phyloP scores from a whole-genome alignment of 306 rosid genomes.

The Astragalus glycyphyllos region DNA sequence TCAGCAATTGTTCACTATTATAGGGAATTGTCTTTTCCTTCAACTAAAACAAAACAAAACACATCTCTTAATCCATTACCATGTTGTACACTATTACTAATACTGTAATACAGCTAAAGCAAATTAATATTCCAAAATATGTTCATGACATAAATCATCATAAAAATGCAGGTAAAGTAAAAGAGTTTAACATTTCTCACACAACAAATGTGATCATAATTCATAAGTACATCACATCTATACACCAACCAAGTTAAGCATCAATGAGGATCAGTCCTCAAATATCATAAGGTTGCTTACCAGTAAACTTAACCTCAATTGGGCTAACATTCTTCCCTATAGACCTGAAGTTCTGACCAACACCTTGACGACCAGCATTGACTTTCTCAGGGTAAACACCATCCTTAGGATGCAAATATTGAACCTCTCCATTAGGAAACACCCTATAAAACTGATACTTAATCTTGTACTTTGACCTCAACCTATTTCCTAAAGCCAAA shows the following conservation, averaged over 20 bases:
- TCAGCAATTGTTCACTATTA: too few species aligned
- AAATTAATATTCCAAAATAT: conserved; percentile 1
- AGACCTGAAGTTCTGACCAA: conserved; percentile 85
- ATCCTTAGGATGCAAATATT: conserved; percentile 95
- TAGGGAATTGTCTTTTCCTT: too few species aligned
- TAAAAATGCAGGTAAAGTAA: neutral
- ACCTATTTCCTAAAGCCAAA: conserved; percentile 91
- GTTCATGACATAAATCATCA: neutral
- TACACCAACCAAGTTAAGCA: neutral
- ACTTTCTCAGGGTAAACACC: conserved; percentile 99
- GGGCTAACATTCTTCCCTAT: conserved; percentile 92
- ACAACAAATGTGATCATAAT: conserved; percentile 1
- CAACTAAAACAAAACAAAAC: too few species aligned
- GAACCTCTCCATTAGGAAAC: conserved; percentile 95
- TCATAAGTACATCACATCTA: neutral
- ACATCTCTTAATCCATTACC: too few species aligned
- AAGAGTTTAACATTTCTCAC: conserved; percentile 24
- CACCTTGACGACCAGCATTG: conserved; percentile 91
- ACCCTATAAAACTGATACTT: conserved; percentile 98
- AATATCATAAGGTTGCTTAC: conserved; percentile 77
- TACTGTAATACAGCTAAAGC: neutral
- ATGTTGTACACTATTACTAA: neutral
- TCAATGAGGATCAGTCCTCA: neutral
- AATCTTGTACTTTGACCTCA: conserved; percentile 96
- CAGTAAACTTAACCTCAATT: conserved; percentile 96